These are phyloP conservation scores for Blastobotrys malaysiensis DNA, from an alignment of 1,139 yeast genomes.

Conservation along the genomic window DNA sequence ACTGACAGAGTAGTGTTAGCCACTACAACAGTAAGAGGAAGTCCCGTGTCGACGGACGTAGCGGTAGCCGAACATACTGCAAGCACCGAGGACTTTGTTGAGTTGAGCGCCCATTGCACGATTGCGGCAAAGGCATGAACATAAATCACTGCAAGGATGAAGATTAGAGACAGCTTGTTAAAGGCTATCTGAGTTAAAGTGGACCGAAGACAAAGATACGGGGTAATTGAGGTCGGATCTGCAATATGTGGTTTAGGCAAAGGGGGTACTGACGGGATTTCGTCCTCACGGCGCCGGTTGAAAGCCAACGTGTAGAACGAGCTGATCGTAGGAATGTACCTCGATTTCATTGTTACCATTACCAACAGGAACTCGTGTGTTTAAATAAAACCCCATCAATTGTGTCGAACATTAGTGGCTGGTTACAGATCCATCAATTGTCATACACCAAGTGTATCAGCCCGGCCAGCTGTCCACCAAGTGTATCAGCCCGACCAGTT, in stretches of 20 bases:
- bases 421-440: too few relatives aligned
- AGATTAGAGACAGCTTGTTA: slow-evolving; percentile 17
- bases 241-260: background rate
- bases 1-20: background rate
- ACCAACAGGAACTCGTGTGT: too few relatives aligned
- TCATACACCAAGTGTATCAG: too few relatives aligned
- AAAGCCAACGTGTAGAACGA: slow-evolving; percentile 21
- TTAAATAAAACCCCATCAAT: too few relatives aligned
- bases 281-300: background rate
- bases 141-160: slow-evolving; percentile 16
- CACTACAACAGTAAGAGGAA: background rate
- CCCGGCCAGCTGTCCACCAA: too few relatives aligned
- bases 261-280: background rate
- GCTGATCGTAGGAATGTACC: slow-evolving; percentile 14
- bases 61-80: background rate
- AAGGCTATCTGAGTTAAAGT: slow-evolving; percentile 16
- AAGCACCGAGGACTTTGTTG: background rate
- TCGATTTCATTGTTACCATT: background rate
- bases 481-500: too few relatives aligned
- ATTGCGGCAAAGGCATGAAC: slow-evolving; percentile 13
- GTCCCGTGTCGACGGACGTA: background rate
- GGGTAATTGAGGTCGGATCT: slow-evolving; percentile 12
- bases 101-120: slow-evolving; percentile 4
- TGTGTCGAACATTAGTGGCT: too few relatives aligned
- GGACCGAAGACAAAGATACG: slow-evolving; percentile 21